These are phyloP conservation scores for Diaporthe humulicola DNA, from an alignment of 2,329 filamentous ascomycete genomes.

Conservation along the genomic window DNA sequence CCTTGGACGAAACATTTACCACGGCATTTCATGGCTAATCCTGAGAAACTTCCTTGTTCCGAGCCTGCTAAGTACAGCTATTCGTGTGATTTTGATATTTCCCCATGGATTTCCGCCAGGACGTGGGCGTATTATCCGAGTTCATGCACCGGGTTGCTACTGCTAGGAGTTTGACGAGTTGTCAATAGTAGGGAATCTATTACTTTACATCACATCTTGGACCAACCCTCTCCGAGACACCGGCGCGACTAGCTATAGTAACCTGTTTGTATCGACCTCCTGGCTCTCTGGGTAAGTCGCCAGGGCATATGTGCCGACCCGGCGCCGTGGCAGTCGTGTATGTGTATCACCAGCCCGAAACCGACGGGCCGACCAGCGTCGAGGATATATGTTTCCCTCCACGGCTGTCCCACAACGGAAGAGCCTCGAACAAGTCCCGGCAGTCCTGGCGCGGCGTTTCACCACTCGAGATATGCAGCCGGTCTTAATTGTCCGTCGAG, in stretches of 20 bases:
- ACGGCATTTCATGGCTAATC: neutral
- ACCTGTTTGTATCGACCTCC: neutral
- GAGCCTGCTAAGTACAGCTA: neutral
- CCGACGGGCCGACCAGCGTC: slow-evolving; percentile 5
- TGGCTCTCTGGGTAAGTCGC: neutral
- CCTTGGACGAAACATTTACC: neutral
- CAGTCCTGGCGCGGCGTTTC: neutral
- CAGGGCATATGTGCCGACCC: neutral
- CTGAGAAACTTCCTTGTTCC: neutral
- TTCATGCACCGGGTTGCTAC: neutral
- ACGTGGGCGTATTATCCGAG: neutral
- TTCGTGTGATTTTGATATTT: neutral
- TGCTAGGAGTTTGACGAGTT: neutral
- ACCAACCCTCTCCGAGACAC: neutral
- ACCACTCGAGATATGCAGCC: neutral
- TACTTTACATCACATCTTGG: neutral
- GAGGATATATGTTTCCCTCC: neutral
- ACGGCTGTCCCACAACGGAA: neutral
- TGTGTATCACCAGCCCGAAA: slow-evolving; percentile 8
- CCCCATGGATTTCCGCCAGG: neutral
- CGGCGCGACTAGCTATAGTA: slow-evolving; percentile 5
- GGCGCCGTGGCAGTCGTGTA: neutral
- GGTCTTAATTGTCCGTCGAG: neutral
- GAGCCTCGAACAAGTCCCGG: neutral
- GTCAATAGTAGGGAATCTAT: slow-evolving; percentile 9